Base-by-base conservation (phyloP, 2,329 filamentous ascomycete genomes). In the Talaromyces sp. region DNA sequence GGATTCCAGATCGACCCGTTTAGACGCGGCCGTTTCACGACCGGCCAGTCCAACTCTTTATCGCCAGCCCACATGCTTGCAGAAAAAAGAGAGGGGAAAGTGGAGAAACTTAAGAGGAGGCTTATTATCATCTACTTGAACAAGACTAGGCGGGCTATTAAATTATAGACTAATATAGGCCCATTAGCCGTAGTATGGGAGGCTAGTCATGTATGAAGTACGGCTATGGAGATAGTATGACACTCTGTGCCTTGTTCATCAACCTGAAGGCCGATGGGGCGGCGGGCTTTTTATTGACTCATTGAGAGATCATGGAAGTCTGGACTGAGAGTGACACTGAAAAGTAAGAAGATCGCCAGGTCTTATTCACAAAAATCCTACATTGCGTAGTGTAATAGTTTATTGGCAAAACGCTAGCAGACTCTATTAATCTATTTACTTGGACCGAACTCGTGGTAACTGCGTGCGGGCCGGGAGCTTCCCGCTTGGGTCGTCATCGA, bases 41-140 rank as follows among this genome's bases (percentile, higher is more conserved):
- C 49, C 27, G 49, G n/a, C 44, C 44, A 47, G 22, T 47, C 44
- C 49, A 30, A 28, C 11, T 30, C 49, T 56, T 55, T 51, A 51
- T 56, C 32, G 58, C 42, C 27, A 60, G 30, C 42, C 58, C 58
- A 60, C 58, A 60, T 60, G 58, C 52, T 53, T 54, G 58, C 58
- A 60, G 55, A 44, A 55, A 47, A 49, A 51, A 60, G 27, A 28
- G 53, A 57, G 28, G 53, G 58, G 53, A 28, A 33, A 44, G 52
- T 56, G 53, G 58, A 36, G 58, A 55, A 54, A 22, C 17, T 36
- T 27, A 53, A 32, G 25, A 53, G 49, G 49, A 53, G 49, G 49
- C 49, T 53, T 53, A 53, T 28, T 53, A 53, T 30, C n/a, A 53
- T 53, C n/a, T 19, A 10, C 42, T 44, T 9, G n/a, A 22, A 2